phyloP scores from a whole-genome alignment of 768 basidiomycete species.

The Boletus subcaerulescens region DNA sequence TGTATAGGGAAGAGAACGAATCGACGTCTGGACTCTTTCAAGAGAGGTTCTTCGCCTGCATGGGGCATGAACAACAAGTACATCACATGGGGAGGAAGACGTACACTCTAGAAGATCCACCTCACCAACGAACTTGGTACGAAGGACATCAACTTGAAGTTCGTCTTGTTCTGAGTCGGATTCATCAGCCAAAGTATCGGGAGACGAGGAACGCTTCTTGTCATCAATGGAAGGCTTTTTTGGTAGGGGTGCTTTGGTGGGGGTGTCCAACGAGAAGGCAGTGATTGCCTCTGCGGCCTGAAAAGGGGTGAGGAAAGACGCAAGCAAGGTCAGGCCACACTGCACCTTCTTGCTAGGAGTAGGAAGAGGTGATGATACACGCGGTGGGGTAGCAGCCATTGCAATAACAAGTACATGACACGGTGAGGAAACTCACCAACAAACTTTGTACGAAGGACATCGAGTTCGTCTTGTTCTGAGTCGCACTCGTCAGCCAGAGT shows the following conservation, averaged over 20 bases:
- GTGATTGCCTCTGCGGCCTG: constrained; percentile 44
- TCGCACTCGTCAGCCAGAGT: constrained; percentile 28
- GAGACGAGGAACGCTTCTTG: constrained; percentile 31
- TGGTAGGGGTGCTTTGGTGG: constrained; percentile 25
- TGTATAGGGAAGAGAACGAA: constrained; percentile 95
- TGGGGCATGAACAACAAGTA: background rate
- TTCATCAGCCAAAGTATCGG: constrained; percentile 27
- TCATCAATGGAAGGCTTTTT: constrained; percentile 27
- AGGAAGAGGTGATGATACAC: constrained; percentile 22
- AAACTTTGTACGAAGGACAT: constrained; percentile 46
- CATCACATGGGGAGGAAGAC: constrained; percentile 1
- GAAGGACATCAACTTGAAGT: constrained; percentile 33
- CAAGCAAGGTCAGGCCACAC: background rate
- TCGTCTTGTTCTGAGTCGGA: constrained; percentile 26
- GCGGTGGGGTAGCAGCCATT: background rate
- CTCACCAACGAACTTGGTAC: constrained; percentile 63
- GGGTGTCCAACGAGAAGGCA: constrained; percentile 40
- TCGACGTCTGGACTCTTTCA: constrained; percentile 35
- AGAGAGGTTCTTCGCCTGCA: constrained; percentile 70
- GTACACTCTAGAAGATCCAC: constrained; percentile 57
- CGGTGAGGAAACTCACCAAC: constrained; percentile 49
- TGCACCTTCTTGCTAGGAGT: constrained; percentile 55
- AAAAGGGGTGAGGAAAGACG: background rate
- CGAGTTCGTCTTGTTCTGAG: constrained; percentile 28
- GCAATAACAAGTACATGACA: background rate